Percentiles rank a stretch among this genome's conserved stretches.
phyloP scores from a whole-genome alignment of 2,329 filamentous ascomycete genomes.

The Ophiostoma perfectum region DNA sequence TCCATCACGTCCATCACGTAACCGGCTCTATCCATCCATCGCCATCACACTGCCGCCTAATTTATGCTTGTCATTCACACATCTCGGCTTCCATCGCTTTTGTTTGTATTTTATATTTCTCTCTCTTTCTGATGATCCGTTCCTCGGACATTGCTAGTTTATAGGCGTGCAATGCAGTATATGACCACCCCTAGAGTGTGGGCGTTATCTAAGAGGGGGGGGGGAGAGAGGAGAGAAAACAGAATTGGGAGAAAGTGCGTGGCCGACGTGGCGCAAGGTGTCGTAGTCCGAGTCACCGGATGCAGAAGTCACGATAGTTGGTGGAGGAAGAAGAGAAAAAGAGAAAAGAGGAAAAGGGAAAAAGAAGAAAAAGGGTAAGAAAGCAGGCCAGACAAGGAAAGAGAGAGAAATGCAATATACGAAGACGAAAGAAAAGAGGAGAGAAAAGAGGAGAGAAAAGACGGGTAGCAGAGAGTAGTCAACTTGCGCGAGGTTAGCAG shows the following conservation, averaged over 20 bases:
- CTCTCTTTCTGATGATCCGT: conserved; percentile 15
- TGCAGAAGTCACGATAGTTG: no score
- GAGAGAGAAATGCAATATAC: neutral
- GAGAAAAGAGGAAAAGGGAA: neutral
- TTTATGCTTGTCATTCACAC: neutral
- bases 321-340: neutral
- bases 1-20: neutral
- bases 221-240: neutral
- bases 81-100: conserved; percentile 2
- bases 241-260: neutral
- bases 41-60: neutral
- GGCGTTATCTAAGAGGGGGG: neutral
- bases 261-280: no score
- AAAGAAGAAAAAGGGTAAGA: neutral
- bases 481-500: neutral
- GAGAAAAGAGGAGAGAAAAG: conserved; percentile 15
- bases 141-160: conserved; percentile 8
- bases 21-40: neutral
- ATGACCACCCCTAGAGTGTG: conserved; percentile 9
- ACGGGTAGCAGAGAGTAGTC: neutral
- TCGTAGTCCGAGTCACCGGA: no score
- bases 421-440: conserved; percentile 16
- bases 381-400: neutral
- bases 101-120: neutral
- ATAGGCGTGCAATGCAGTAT: neutral